A percentile compares a stretch with the other conserved stretches of the same genome.
phyloP scores from a whole-genome alignment of 2,329 filamentous ascomycete species.

The Cladophialophora immunda region DNA sequence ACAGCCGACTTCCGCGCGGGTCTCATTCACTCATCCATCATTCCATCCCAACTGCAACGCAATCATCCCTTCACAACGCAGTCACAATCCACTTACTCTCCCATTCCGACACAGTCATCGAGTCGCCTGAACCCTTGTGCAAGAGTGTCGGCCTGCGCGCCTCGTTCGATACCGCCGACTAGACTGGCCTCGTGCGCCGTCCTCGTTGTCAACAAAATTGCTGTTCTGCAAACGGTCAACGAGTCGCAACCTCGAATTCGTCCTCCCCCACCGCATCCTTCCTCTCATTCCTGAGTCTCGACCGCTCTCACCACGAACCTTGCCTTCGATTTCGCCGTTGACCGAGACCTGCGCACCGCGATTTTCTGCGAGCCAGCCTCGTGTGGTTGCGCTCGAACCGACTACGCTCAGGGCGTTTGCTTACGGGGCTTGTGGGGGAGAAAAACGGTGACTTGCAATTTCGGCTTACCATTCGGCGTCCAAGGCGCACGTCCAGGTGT shows the following conservation, averaged over 20 bases:
- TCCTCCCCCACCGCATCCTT: background rate
- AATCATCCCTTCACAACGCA: constrained; percentile 24
- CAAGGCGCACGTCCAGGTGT: constrained; percentile 28
- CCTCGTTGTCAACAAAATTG: background rate
- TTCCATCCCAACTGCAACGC: constrained; percentile 18
- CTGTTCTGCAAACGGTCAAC: constrained; percentile 3
- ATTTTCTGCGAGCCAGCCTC: background rate
- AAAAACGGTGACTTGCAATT: constrained; percentile 3
- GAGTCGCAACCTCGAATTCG: background rate
- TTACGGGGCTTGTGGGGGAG: background rate
- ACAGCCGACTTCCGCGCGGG: constrained; percentile 34
- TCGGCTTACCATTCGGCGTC: constrained; percentile 20
- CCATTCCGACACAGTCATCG: background rate
- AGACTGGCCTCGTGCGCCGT: constrained; percentile 8
- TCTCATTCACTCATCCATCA: constrained; percentile 23
- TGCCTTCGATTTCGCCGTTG: background rate
- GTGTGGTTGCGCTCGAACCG: background rate
- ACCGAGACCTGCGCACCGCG: background rate
- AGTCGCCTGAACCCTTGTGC: background rate
- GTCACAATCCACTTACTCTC: constrained; percentile 14
- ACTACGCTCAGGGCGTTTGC: background rate
- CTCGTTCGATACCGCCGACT: background rate
- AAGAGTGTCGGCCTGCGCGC: background rate
- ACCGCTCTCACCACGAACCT: background rate
- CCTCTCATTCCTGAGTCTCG: background rate